A percentile compares a stretch with the other conserved stretches of the same genome.
These are phyloP conservation scores for Suillus discolor DNA, from an alignment of 768 basidiomycete species.

Conservation along the genomic window DNA sequence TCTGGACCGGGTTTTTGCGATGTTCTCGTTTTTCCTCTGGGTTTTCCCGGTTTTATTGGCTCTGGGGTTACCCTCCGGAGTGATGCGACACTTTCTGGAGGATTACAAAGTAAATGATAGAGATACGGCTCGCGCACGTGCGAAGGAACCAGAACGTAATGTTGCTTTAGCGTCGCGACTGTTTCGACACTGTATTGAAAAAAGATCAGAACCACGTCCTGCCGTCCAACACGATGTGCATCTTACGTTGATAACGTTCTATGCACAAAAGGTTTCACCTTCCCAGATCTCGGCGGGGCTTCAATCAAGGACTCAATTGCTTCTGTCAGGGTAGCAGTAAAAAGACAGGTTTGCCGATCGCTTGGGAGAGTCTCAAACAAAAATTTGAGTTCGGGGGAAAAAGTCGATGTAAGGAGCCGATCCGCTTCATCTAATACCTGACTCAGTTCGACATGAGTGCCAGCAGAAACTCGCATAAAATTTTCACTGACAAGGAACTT, in stretches of 20 bases:
- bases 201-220: constrained; percentile 12
- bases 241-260: constrained; percentile 73
- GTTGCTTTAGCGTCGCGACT: constrained; percentile 83
- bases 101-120: constrained; percentile 86
- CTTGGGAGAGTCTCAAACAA: constrained; percentile 78
- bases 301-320: constrained; percentile 79
- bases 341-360: constrained; percentile 93
- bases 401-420: constrained; percentile 85
- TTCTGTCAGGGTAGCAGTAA: constrained; percentile 92
- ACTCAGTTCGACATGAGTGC: background rate
- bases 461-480: background rate
- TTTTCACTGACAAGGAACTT: constrained; percentile 71
- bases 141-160: constrained; percentile 90
- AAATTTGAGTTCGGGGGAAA: constrained; percentile 80
- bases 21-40: constrained; percentile 30
- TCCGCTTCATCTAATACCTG: constrained; percentile 98
- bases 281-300: constrained; percentile 76
- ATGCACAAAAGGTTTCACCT: constrained; percentile 85
- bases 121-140: constrained; percentile 94
- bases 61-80: constrained; percentile 68
- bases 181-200: constrained; percentile 71
- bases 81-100: constrained; percentile 74
- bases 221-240: background rate
- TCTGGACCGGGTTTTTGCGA: constrained; percentile 30
- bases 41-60: constrained; percentile 37